Conservation (phyloP, 306 rosid species). For the Casuarina glauca region DNA sequence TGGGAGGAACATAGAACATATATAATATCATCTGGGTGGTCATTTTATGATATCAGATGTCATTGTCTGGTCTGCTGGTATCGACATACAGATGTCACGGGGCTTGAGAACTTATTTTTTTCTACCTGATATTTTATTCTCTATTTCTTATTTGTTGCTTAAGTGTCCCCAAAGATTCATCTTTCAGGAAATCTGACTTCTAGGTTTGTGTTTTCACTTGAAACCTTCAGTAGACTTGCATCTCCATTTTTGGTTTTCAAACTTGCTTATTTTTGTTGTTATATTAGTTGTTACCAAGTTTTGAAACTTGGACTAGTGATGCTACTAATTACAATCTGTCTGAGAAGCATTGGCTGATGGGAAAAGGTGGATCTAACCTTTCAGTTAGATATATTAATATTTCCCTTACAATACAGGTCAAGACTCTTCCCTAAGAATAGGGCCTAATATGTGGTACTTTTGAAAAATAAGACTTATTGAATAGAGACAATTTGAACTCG, state of each 20-base stretch:
- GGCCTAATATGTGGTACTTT: neutral
- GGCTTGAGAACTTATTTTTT: neutral
- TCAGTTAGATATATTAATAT: neutral
- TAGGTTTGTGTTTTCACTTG: neutral
- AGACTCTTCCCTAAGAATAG: neutral
- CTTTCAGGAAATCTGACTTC: neutral
- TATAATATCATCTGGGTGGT: neutral
- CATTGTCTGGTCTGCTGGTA: neutral
- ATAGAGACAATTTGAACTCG: neutral
- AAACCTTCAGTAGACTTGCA: neutral
- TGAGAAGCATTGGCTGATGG: neutral
- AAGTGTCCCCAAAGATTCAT: neutral
- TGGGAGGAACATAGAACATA: too few relatives aligned
- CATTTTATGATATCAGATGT: neutral
- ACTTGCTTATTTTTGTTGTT: neutral
- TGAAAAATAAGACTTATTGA: neutral
- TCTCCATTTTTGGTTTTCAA: neutral
- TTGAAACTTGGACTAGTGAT: neutral
- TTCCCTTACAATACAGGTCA: neutral
- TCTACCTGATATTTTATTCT: neutral
- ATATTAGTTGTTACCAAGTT: neutral
- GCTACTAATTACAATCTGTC: neutral
- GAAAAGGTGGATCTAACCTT: neutral
- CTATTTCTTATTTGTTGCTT: neutral
- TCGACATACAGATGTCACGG: neutral